Base-by-base conservation (phyloP, 805 yeast genomes). In the Clavispora vitiphila region DNA sequence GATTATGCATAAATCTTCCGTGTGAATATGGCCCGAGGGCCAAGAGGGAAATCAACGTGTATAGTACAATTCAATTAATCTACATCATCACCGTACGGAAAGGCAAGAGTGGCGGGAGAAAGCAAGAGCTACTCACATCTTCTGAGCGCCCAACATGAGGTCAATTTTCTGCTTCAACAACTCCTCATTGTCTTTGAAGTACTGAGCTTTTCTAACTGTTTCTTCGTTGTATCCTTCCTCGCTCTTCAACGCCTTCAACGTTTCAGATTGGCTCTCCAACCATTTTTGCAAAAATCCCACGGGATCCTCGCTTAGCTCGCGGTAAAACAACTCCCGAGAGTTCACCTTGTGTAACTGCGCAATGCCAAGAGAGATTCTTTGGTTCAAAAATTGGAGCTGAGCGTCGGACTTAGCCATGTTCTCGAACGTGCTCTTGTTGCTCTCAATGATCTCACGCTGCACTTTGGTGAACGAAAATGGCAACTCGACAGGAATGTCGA, bases 141-240 rank as follows among this genome's bases (percentile, higher is more conserved):
- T 49, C 19, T 49, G 55, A 12, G 81, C 69, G 38, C 82, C 83
- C 50, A 89, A 67, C 51, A 90, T 71, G 37, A 88, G 69, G 48
- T 86, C 87, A 39, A 91, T 72, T 55, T 88, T 89, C 53, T 89
- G 93, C 47, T 78, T 76, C 41, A 93, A 69, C 52, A 85, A 68
- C 22, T 60, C 61, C 50, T 69, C 72, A 47, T 86, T 87, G 54
- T 87, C 90, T 34, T 80, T 78, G 46, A 67, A 93, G 63, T 83
- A 93, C 14, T 81, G 80, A 3, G 96, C 79, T 54, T 84, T 77
- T 67, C 99, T 80, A 5, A 88, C 96, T 16, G 78, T 71, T 58
- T 90, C 97, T 65, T 91, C 97, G 57, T 81, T 82, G 63, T 81
- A 85, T 8, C 90, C 91, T 53, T 86, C 93, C 49, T 93, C 98